Evolutionary conservation across 2,329 filamentous ascomycete species (phyloP).

Genomic region (Fusarium chuoi): DNA sequence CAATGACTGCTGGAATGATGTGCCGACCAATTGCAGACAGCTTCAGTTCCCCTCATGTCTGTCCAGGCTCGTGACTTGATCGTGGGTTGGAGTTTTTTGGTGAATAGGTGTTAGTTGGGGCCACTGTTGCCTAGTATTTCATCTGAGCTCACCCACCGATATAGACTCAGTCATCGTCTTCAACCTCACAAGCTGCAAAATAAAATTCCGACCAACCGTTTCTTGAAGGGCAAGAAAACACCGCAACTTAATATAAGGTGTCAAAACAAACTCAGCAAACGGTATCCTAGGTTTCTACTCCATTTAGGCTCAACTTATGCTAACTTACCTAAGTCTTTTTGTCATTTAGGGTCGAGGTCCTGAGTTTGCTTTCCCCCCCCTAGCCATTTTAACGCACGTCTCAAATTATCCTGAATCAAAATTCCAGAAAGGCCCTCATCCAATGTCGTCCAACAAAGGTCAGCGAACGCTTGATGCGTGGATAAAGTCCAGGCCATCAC

Average conservation of each 20-base stretch:
- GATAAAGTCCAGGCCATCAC: conserved; percentile 31
- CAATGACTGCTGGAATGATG: neutral
- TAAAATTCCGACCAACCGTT: neutral
- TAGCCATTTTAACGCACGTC: neutral
- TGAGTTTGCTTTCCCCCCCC: too few species aligned
- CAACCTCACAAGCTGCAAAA: neutral
- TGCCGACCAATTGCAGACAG: neutral
- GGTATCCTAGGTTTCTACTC: too few species aligned
- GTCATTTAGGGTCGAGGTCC: too few species aligned
- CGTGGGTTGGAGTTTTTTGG: neutral
- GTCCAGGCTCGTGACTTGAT: neutral
- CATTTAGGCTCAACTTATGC: too few species aligned
- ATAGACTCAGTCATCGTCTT: neutral
- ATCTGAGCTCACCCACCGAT: conserved; percentile 10
- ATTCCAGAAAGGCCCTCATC: neutral
- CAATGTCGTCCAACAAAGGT: conserved; percentile 10
- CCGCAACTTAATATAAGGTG: too few species aligned
- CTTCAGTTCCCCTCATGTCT: neutral
- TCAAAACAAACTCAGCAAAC: too few species aligned
- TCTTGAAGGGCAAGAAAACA: too few species aligned
- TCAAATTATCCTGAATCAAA: neutral
- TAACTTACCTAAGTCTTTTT: too few species aligned
- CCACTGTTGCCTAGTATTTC: conserved; percentile 34
- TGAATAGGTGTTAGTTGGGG: conserved; percentile 1
- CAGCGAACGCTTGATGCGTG: conserved; percentile 46